Evolutionary conservation across 768 basidiomycete species (phyloP).

Genomic region (Galerina marginata): DNA sequence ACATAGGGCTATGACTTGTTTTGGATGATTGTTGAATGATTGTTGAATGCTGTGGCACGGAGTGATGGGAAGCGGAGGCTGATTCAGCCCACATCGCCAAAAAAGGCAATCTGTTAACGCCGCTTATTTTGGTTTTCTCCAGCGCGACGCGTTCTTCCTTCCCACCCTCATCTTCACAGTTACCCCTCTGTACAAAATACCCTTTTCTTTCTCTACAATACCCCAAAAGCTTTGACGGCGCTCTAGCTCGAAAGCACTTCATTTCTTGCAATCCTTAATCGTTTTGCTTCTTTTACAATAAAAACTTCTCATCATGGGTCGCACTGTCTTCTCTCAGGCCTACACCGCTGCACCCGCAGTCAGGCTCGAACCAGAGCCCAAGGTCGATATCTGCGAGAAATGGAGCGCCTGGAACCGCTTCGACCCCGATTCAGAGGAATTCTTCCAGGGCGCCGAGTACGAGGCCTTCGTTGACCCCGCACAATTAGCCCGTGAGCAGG

Average conservation of each 20-base stretch:
- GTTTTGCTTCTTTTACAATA: slow-evolving; percentile 24
- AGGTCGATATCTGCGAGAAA: slow-evolving; percentile 48
- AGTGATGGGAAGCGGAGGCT: slow-evolving; percentile 23
- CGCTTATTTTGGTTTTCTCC: slow-evolving; percentile 20
- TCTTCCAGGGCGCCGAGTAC: slow-evolving; percentile 65
- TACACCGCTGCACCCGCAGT: slow-evolving; percentile 46
- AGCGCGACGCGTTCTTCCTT: slow-evolving; percentile 31
- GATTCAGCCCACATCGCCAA: slow-evolving; percentile 20
- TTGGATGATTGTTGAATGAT: slow-evolving; percentile 2
- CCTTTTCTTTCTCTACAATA: slow-evolving; percentile 29
- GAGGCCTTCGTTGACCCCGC: slow-evolving; percentile 67
- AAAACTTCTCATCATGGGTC: slow-evolving; percentile 51
- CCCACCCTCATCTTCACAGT: slow-evolving; percentile 31
- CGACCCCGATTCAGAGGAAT: slow-evolving; percentile 84
- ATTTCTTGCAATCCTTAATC: slow-evolving; percentile 23
- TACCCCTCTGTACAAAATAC: slow-evolving; percentile 31
- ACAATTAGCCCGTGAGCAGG: slow-evolving; percentile 38
- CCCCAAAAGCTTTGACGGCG: slow-evolving; percentile 29
- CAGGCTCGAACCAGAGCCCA: slow-evolving; percentile 49
- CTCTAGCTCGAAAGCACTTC: slow-evolving; percentile 19
- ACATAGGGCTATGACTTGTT: neutral
- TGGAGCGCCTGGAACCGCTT: slow-evolving; percentile 74
- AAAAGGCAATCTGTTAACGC: slow-evolving; percentile 27
- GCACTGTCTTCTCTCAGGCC: slow-evolving; percentile 63
- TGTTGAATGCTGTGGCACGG: neutral